These are phyloP conservation scores for Coelastrella sp. DNA, from an alignment of 139 green algal species.

Conservation along the genomic window DNA sequence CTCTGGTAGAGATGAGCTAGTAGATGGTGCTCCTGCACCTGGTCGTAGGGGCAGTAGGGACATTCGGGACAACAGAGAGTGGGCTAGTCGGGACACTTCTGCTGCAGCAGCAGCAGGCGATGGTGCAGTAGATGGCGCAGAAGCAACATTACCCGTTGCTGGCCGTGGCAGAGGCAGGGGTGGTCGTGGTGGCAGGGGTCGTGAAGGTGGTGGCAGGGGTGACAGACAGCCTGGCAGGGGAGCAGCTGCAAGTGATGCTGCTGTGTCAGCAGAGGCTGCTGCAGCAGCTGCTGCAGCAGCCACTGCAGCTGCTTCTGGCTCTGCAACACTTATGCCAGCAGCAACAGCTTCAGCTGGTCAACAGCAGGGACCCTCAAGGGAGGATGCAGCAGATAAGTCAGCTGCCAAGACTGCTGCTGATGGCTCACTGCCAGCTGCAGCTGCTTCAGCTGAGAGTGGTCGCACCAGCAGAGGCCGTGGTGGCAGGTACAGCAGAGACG, in stretches of 20 bases:
- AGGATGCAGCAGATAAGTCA: background rate
- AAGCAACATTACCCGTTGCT: background rate
- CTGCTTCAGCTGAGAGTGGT: background rate
- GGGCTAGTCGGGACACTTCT: background rate
- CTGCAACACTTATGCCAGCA: background rate
- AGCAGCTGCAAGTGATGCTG: background rate
- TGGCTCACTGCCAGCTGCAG: background rate
- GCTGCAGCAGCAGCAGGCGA: conserved; percentile 1
- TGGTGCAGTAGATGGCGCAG: background rate
- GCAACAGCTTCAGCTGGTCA: background rate
- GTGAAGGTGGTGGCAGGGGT: background rate
- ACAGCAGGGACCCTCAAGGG: background rate
- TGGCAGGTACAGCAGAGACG: conserved; percentile 7
- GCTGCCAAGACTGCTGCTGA: background rate
- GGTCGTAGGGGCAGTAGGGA: conserved; percentile 10
- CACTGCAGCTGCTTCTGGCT: background rate
- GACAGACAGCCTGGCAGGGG: background rate
- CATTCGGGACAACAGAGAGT: background rate
- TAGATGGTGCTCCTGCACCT: background rate
- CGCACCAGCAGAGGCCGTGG: background rate
- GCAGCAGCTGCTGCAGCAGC: conserved; percentile 1
- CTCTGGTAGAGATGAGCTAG: background rate
- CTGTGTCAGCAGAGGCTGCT: conserved; percentile 21
- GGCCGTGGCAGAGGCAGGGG: background rate
- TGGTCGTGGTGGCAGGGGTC: background rate